phyloP scores from a whole-genome alignment of 2,329 filamentous ascomycete species.

The Epichloe aotearoae region DNA sequence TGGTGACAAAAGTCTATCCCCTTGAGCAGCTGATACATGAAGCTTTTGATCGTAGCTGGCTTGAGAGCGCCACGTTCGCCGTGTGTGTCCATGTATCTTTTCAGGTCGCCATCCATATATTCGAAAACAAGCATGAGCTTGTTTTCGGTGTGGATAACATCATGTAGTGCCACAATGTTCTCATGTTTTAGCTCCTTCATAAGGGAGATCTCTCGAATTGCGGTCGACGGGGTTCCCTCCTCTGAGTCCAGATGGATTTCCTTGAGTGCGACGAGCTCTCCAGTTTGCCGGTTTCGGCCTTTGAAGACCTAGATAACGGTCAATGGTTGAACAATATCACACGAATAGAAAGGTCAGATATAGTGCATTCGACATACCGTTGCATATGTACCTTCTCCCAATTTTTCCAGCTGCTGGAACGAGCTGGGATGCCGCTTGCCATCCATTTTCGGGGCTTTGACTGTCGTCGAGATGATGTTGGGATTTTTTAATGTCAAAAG shows the following conservation, averaged over 20 bases:
- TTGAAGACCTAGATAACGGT: slow-evolving; percentile 68
- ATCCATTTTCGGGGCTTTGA: slow-evolving; percentile 50
- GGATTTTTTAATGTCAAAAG: background rate
- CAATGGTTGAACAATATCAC: slow-evolving; percentile 6
- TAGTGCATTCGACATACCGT: slow-evolving; percentile 43
- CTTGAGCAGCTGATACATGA: slow-evolving; percentile 94
- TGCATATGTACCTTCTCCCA: slow-evolving; percentile 96
- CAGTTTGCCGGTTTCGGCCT: slow-evolving; percentile 91
- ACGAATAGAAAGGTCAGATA: background rate
- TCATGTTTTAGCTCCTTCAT: slow-evolving; percentile 99
- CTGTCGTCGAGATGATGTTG: background rate
- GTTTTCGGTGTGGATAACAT: slow-evolving; percentile 99
- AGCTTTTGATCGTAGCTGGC: slow-evolving; percentile 86
- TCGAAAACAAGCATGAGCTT: slow-evolving; percentile 99
- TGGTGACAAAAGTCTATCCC: slow-evolving; percentile 98
- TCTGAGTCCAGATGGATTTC: slow-evolving; percentile 98
- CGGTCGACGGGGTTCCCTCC: slow-evolving; percentile 92
- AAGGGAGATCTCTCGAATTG: slow-evolving; percentile 93
- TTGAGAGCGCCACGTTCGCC: slow-evolving; percentile 84
- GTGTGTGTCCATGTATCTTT: slow-evolving; percentile 95
- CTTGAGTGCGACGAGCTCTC: slow-evolving; percentile 91
- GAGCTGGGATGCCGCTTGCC: slow-evolving; percentile 86
- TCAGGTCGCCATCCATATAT: slow-evolving; percentile 96
- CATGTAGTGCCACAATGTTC: slow-evolving; percentile 92
- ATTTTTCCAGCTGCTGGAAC: slow-evolving; percentile 98